Evolutionary conservation across 1,139 yeast genomes (phyloP).

Genomic region (Schwanniomyces etchellsii): DNA sequence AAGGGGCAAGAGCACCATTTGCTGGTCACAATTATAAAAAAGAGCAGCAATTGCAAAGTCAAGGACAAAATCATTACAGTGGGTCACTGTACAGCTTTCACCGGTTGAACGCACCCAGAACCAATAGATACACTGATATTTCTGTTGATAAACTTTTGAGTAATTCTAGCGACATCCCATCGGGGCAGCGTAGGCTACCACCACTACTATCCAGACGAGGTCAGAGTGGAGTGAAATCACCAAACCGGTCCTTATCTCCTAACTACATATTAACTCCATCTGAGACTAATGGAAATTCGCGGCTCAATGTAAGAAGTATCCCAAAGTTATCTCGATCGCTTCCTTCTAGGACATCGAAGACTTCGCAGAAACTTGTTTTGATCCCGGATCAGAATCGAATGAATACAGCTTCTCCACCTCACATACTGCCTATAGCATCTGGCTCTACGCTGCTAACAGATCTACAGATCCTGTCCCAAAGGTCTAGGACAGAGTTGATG

Average conservation of each 20-base stretch:
- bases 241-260: constrained; percentile 7
- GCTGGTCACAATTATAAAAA: constrained; percentile 54
- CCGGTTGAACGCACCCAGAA: constrained; percentile 22
- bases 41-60: constrained; percentile 26
- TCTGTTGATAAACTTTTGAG: constrained; percentile 68
- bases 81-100: constrained; percentile 12
- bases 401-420: constrained; percentile 13
- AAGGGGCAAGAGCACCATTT: constrained; percentile 77
- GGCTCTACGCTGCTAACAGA: constrained; percentile 11
- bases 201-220: constrained; percentile 15
- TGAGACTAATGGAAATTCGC: constrained; percentile 6
- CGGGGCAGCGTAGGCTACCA: constrained; percentile 57
- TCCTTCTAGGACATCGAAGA: constrained; percentile 83
- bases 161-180: constrained; percentile 80
- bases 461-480: constrained; percentile 28
- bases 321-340: constrained; percentile 62
- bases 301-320: constrained; percentile 32
- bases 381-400: constrained; percentile 61
- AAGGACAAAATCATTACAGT: constrained; percentile 9
- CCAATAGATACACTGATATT: constrained; percentile 57
- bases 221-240: constrained; percentile 2
- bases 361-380: constrained; percentile 77
- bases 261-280: constrained; percentile 1
- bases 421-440: constrained; percentile 2
- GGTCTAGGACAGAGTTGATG: constrained; percentile 67